These are phyloP conservation scores for Lipomyces orientalis DNA, from an alignment of 805 yeast genomes.

Conservation along the genomic window DNA sequence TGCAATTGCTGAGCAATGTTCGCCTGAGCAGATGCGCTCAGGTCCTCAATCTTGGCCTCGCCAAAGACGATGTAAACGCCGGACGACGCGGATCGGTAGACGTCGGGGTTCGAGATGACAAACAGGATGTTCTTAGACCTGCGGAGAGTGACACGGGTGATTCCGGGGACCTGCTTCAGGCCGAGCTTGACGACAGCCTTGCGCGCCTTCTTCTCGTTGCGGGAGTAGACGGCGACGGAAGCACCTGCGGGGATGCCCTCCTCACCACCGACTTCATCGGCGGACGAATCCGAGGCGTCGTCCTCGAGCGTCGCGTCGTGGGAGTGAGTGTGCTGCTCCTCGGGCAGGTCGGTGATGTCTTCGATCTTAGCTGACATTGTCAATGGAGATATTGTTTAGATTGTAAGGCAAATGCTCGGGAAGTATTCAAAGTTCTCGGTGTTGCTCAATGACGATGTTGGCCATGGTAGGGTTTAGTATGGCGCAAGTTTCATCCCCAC, in stretches of 20 bases:
- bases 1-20: conserved; percentile 68
- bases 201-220: conserved; percentile 96
- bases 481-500: not conserved
- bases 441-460: not conserved
- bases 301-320: conserved; percentile 22
- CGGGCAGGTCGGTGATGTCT: conserved; percentile 35
- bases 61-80: conserved; percentile 97
- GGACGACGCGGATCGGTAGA: conserved; percentile 84
- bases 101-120: conserved; percentile 94
- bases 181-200: conserved; percentile 84
- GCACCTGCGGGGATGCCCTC: conserved; percentile 75
- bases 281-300: conserved; percentile 36
- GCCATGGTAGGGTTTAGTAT: conserved; percentile 4
- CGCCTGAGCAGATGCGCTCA: conserved; percentile 82
- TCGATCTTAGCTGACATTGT: conserved; percentile 39
- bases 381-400: not conserved
- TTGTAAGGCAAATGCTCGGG: not conserved
- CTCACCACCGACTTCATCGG: conserved; percentile 40
- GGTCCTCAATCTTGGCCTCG: conserved; percentile 95
- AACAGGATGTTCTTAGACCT: conserved; percentile 81
- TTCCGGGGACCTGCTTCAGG: conserved; percentile 88
- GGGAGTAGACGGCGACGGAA: conserved; percentile 77
- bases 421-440: not conserved
- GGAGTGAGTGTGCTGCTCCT: conserved; percentile 17
- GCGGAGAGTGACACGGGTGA: conserved; percentile 93